phyloP scores from a whole-genome alignment of 2,329 filamentous ascomycete genomes.

The Nectriaceae sp. region DNA sequence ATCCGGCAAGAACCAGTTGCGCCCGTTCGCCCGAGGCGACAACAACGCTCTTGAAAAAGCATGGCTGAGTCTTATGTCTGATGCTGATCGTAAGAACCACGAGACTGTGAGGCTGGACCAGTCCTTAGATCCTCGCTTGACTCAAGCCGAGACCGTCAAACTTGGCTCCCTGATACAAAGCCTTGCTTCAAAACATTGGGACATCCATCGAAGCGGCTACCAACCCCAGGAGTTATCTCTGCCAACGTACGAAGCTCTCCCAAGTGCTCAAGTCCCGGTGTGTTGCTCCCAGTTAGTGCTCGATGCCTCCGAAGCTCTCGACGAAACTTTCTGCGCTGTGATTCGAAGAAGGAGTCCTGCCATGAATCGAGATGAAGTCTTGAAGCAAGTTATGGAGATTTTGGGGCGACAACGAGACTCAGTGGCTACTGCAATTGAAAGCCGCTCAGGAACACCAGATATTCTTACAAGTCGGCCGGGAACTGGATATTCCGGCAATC shows the following conservation, averaged over 20 bases:
- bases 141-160: slow-evolving; percentile 16
- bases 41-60: slow-evolving; percentile 78
- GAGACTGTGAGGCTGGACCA: slow-evolving; percentile 31
- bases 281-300: slow-evolving; percentile 52
- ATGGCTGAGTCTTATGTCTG: slow-evolving; percentile 65
- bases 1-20: slow-evolving; percentile 61
- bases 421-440: slow-evolving; percentile 14
- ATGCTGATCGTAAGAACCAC: slow-evolving; percentile 51
- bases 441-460: slow-evolving; percentile 15
- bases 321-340: slow-evolving; percentile 52
- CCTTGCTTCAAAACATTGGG: slow-evolving; percentile 48
- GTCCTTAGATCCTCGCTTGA: slow-evolving; percentile 1
- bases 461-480: slow-evolving; percentile 17
- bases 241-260: slow-evolving; percentile 29
- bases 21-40: slow-evolving; percentile 78
- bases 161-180: slow-evolving; percentile 38
- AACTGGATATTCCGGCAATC: slow-evolving; percentile 13
- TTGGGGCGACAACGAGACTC: slow-evolving; percentile 24
- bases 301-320: slow-evolving; percentile 50
- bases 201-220: slow-evolving; percentile 46
- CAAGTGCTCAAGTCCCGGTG: slow-evolving; percentile 35
- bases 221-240: slow-evolving; percentile 32
- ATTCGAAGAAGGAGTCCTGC: slow-evolving; percentile 41
- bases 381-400: slow-evolving; percentile 46
- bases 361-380: slow-evolving; percentile 46